Percentiles rank a stretch among this genome's conserved stretches.
These are phyloP conservation scores for Panellus pusillus DNA, from an alignment of 768 basidiomycete genomes.

Conservation along the genomic window DNA sequence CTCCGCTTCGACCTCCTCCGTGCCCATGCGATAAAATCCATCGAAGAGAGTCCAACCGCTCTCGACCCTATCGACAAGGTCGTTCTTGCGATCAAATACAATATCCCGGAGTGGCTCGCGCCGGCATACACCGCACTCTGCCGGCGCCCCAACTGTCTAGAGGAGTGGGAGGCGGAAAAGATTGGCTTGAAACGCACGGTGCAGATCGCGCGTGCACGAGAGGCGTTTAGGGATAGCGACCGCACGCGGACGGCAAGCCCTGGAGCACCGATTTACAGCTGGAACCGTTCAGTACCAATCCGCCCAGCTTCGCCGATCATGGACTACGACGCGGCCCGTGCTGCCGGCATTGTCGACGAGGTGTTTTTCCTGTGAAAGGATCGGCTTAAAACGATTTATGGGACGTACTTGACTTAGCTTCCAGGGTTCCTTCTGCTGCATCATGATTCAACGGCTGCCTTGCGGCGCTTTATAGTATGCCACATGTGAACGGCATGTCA, in stretches of 20 bases:
- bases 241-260: constrained; percentile 6
- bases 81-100: constrained; percentile 38
- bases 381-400: neutral
- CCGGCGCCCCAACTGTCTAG: constrained; percentile 33
- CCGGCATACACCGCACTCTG: constrained; percentile 40
- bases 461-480: too few relatives aligned
- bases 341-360: constrained; percentile 18
- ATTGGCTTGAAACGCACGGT: constrained; percentile 30
- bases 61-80: constrained; percentile 36
- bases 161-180: constrained; percentile 27
- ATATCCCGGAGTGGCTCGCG: constrained; percentile 38
- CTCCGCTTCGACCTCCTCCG: constrained; percentile 21
- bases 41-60: constrained; percentile 10
- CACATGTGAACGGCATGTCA: constrained; percentile 3
- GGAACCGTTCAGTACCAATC: neutral
- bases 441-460: neutral
- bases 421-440: neutral
- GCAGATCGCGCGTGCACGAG: constrained; percentile 23
- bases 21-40: constrained; percentile 15
- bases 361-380: constrained; percentile 15
- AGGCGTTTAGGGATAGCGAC: constrained; percentile 9
- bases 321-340: constrained; percentile 9
- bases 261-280: neutral
- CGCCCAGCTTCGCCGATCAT: neutral
- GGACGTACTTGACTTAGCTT: constrained; percentile 8